phyloP scores from a whole-genome alignment of 2,329 filamentous ascomycete species.

The Penicillium capsulatum region DNA sequence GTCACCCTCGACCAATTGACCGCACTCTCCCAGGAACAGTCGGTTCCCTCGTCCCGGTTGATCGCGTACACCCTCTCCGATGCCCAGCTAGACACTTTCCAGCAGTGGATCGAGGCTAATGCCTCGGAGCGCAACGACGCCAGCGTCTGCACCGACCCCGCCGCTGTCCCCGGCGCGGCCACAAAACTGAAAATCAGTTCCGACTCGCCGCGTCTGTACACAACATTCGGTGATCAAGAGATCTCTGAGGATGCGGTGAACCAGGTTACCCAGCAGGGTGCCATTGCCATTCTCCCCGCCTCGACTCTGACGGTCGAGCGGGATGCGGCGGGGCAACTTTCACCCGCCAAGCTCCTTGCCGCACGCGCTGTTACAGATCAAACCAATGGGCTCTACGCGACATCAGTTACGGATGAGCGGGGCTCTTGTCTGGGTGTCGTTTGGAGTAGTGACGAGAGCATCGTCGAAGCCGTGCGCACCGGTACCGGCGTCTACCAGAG shows the following conservation, averaged over 20 bases:
- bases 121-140: slow-evolving; percentile 34
- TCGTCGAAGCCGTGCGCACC: slow-evolving; percentile 78
- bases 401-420: slow-evolving; percentile 83
- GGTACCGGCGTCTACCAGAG: slow-evolving; percentile 89
- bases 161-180: slow-evolving; percentile 38
- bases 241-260: slow-evolving; percentile 48
- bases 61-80: slow-evolving; percentile 50
- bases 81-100: slow-evolving; percentile 37
- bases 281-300: slow-evolving; percentile 72
- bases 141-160: slow-evolving; percentile 32
- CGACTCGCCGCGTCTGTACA: slow-evolving; percentile 41
- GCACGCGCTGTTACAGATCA: slow-evolving; percentile 76
- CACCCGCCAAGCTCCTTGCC: slow-evolving; percentile 67
- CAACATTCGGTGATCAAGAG: slow-evolving; percentile 31
- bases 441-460: slow-evolving; percentile 89
- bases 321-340: slow-evolving; percentile 57
- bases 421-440: slow-evolving; percentile 82
- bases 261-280: slow-evolving; percentile 46
- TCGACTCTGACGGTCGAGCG: slow-evolving; percentile 64
- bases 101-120: slow-evolving; percentile 38
- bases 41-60: slow-evolving; percentile 53
- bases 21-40: slow-evolving; percentile 49
- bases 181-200: slow-evolving; percentile 37
- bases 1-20: slow-evolving; percentile 67
- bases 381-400: slow-evolving; percentile 77